Percentiles rank a stretch among this genome's conserved stretches.
These are phyloP conservation scores for Thermochaetoides dissita DNA, from an alignment of 2,329 filamentous ascomycete species.

Conservation along the genomic window DNA sequence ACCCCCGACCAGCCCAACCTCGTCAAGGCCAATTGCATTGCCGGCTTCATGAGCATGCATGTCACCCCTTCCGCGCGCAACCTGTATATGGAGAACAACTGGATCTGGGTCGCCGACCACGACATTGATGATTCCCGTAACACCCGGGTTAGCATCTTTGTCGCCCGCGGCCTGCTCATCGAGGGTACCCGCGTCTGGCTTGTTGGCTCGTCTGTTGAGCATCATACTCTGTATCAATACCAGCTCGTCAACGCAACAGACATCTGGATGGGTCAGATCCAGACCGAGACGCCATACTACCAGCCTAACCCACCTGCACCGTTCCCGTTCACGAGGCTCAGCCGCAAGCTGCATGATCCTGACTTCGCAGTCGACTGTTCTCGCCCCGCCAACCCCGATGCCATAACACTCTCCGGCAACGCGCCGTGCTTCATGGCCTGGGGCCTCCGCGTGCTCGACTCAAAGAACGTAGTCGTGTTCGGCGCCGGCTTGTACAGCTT, in stretches of 20 bases:
- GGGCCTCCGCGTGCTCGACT: constrained; percentile 45
- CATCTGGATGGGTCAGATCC: constrained; percentile 45
- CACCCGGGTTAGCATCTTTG: constrained; percentile 20
- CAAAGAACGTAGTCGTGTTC: constrained; percentile 36
- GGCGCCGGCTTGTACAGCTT: constrained; percentile 47
- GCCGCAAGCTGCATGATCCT: constrained; percentile 27
- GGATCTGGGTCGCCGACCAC: constrained; percentile 25
- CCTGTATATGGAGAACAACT: constrained; percentile 26
- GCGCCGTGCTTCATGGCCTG: constrained; percentile 30
- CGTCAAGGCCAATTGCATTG: constrained; percentile 22
- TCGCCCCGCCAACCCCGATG: neutral
- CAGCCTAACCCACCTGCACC: constrained; percentile 44
- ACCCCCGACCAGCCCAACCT: constrained; percentile 17
- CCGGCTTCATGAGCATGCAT: constrained; percentile 26
- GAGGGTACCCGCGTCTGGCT: constrained; percentile 37
- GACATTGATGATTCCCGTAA: constrained; percentile 18
- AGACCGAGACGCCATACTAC: constrained; percentile 56
- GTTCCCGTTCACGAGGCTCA: constrained; percentile 32
- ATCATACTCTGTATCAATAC: constrained; percentile 50
- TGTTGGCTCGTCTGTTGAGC: constrained; percentile 45
- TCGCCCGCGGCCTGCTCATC: constrained; percentile 22
- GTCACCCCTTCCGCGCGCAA: constrained; percentile 20
- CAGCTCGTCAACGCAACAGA: constrained; percentile 43
- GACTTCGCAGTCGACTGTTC: constrained; percentile 25
- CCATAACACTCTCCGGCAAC: neutral